Evolutionary conservation across 306 rosid genomes (phyloP), one percentile per base, ranked within the genome.

Genomic region (Astragalus membranaceus): DNA sequence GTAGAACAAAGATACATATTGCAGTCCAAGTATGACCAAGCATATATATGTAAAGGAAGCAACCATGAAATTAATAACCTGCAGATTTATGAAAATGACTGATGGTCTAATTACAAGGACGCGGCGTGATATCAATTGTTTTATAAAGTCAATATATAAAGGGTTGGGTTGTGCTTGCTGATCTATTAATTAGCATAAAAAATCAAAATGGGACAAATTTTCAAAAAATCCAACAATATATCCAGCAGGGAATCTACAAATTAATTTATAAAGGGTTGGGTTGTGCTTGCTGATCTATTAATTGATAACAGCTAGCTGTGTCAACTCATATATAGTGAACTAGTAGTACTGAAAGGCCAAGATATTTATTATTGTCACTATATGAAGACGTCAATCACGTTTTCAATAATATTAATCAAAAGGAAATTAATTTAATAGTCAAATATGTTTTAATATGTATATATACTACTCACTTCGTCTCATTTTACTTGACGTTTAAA

Each of bases 231-330:
- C n/a, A n/a, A n/a, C n/a, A n/a, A n/a, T n/a, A n/a, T n/a, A n/a
- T n/a, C n/a, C n/a, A n/a, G n/a, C n/a, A n/a, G 67, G 29, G 76
- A 60, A 72, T 59, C 80, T 42, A 50, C 11, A 32, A 35, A 58
- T 67, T 67, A 67, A 35, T 75, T 33, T 57, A 26, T 26, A 26
- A 26, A 3, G 30, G 30, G 30, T 26, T 26, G 30, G 1, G 30
- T 26, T 26, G 81, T 43, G 46, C 16, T 51, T 75, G 78, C 53
- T 65, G 16, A 16, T 41, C 30, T 78, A 50, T 62, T 75, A 77
- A 58, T 69, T 73, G 61, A 36, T 36, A 42, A 82, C 88, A 85
- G 83, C 82, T 88, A 80, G 69, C 70, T 39, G 56, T 76, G 81
- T 79, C 72, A 75, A 70, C 83, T 39, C 62, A 36, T n/a, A n/a